Conservation (phyloP, 1,139 yeast species). For the Pneumocystis sp. region DNA sequence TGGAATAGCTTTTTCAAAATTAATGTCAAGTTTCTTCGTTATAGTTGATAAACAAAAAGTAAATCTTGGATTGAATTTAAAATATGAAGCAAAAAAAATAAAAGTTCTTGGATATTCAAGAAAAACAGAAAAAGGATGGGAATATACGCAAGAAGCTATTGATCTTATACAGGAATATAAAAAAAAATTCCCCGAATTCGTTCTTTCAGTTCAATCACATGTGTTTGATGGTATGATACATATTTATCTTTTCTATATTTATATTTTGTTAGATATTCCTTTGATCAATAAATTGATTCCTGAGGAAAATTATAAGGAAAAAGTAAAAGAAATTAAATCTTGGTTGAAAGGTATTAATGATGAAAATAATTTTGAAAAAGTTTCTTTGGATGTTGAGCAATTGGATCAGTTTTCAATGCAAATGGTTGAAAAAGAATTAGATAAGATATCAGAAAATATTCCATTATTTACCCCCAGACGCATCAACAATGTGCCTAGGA, state of each 20-base stretch:
- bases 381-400: constrained; percentile 65
- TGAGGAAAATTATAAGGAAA: constrained; percentile 6
- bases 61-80: constrained; percentile 76
- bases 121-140: constrained; percentile 62
- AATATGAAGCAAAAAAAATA: constrained; percentile 61
- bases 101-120: constrained; percentile 82
- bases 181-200: constrained; percentile 45
- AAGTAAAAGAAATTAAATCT: constrained; percentile 9
- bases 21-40: constrained; percentile 57
- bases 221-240: constrained; percentile 10
- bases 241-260: constrained; percentile 6
- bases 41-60: constrained; percentile 36
- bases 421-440: constrained; percentile 55
- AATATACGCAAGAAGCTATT: constrained; percentile 61
- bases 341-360: constrained; percentile 46
- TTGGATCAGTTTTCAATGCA: constrained; percentile 51
- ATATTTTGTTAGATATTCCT: constrained; percentile 25
- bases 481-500: constrained; percentile 73
- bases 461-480: constrained; percentile 36
- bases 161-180: constrained; percentile 49
- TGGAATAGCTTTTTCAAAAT: constrained; percentile 54
- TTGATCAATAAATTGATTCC: constrained; percentile 6
- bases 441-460: constrained; percentile 32
- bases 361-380: constrained; percentile 36
- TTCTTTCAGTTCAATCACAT: constrained; percentile 28